Percentiles rank a stretch among this genome's conserved stretches.
Conservation (phyloP, 1,284 basidiomycete genomes). For the Trichosporon asahii region DNA sequence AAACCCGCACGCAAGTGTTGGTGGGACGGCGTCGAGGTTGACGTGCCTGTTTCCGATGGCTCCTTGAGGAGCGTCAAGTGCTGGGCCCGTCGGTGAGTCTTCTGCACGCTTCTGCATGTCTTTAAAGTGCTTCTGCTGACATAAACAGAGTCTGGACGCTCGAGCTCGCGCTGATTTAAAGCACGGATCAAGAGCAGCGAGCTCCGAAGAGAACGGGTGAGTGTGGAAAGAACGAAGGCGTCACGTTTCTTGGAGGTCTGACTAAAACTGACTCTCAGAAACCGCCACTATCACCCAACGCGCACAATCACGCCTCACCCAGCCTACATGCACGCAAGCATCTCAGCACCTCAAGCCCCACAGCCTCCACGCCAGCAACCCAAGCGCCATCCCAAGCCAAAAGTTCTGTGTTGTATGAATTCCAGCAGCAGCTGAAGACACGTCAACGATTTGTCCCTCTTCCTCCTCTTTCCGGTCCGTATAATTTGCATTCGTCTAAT, state of each 20-base stretch:
- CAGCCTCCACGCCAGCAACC: neutral
- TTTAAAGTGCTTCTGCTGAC: neutral
- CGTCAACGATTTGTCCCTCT: neutral
- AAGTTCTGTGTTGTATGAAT: constrained; percentile 5
- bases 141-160: constrained; percentile 78
- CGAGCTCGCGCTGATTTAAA: constrained; percentile 72
- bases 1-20: constrained; percentile 99
- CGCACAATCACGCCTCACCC: neutral
- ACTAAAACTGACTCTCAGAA: neutral
- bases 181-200: neutral
- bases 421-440: neutral
- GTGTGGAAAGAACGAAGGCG: constrained; percentile 42
- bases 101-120: neutral
- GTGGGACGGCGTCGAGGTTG: constrained; percentile 97
- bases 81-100: constrained; percentile 66
- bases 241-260: too few species aligned
- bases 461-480: neutral
- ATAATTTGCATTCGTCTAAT: constrained; percentile 4
- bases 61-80: constrained; percentile 65
- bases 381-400: neutral
- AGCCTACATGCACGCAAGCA: neutral
- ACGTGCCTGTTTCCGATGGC: constrained; percentile 57
- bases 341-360: neutral
- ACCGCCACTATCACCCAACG: neutral
- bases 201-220: constrained; percentile 52